A percentile compares a stretch with the other conserved stretches of the same genome.
Conservation (phyloP, 2,329 filamentous ascomycete species). For the Aureobasidium sp. region DNA sequence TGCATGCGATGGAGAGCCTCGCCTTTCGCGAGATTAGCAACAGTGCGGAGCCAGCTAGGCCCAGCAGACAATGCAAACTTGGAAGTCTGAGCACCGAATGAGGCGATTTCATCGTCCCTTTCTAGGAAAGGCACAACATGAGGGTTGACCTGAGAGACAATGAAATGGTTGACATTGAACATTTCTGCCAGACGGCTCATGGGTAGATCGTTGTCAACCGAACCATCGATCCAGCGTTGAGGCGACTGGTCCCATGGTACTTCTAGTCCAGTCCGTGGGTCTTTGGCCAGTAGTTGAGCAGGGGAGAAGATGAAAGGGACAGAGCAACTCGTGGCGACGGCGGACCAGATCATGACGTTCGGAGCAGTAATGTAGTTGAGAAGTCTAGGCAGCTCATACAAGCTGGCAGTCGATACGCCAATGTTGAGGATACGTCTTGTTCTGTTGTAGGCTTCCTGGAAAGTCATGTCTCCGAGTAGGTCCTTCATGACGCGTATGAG, state of each 20-base stretch:
- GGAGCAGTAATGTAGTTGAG: slow-evolving; percentile 91
- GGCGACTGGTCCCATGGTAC: slow-evolving; percentile 79
- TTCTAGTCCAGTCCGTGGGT: slow-evolving; percentile 68
- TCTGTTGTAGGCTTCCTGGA: slow-evolving; percentile 93
- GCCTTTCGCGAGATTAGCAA: slow-evolving; percentile 66
- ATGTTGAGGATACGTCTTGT: slow-evolving; percentile 89
- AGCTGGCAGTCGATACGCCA: slow-evolving; percentile 77
- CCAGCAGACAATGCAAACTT: slow-evolving; percentile 34
- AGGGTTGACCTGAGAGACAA: slow-evolving; percentile 93
- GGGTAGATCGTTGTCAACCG: slow-evolving; percentile 86
- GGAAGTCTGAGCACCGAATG: slow-evolving; percentile 25
- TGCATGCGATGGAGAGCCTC: slow-evolving; percentile 76
- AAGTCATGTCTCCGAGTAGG: slow-evolving; percentile 81
- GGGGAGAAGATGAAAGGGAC: slow-evolving; percentile 80
- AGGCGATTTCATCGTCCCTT: slow-evolving; percentile 52
- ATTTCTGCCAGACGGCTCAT: slow-evolving; percentile 85
- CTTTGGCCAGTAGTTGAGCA: slow-evolving; percentile 72
- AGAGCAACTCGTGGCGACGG: slow-evolving; percentile 90
- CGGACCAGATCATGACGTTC: slow-evolving; percentile 93
- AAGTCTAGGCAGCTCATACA: slow-evolving; percentile 78
- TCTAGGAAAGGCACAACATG: slow-evolving; percentile 82
- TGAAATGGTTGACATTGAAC: slow-evolving; percentile 98
- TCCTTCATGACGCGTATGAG: slow-evolving; percentile 72
- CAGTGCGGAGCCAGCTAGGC: slow-evolving; percentile 53
- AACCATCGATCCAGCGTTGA: slow-evolving; percentile 86